Evolutionary conservation across 164 flowering plant species (phyloP), one percentile per base, ranked within the genome.

Genomic region (Vitis amurensis): DNA sequence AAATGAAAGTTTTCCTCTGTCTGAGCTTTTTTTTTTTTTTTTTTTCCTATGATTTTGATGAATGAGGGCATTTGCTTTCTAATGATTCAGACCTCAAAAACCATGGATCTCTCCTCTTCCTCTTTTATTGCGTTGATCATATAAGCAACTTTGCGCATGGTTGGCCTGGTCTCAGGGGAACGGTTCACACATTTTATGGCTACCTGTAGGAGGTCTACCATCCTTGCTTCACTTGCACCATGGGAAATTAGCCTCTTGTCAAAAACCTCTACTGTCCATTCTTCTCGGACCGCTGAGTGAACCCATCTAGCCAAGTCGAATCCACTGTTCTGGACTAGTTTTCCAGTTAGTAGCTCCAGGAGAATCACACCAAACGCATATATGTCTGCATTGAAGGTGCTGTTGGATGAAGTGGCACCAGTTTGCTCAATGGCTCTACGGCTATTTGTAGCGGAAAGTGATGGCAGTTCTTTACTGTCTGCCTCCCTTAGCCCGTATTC

Each of bases 241-340:
- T 83, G 85, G 13, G 31, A 27, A 0, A 84, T 68, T 31, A 91
- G 64, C 2, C 72, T 57, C 73, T 71, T 87, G 66, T 91, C 92
- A 11, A 91, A 91, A 2, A 91, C 92, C 63, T 91, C 91, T 0
- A 63, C 86, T 0, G 91, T 89, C 96, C 96, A 89, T 76, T 91
- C 93, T 71, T 89, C 92, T 55, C 75, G 63, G 29, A 87, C 82
- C 16, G 84, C 92, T 0, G 91, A 78, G 56, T 76, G 76, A 56
- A 91, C 92, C 96, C 96, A 89, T 55, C 66, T 77, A 13, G 87
- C 78, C 64, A 91, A 62, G 15, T 89, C 85, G 0, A 74, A 55
- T 16, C 86, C 92, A n/a, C 83, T 81, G 57, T 60, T 76, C 53
- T 85, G 77, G 9, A 79, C 86, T 50, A 79, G 66, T 68, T 81